Percentiles rank a stretch among this genome's conserved stretches.
Conservation (phyloP, 208 protist species). For the Leishmania amazonensis region DNA sequence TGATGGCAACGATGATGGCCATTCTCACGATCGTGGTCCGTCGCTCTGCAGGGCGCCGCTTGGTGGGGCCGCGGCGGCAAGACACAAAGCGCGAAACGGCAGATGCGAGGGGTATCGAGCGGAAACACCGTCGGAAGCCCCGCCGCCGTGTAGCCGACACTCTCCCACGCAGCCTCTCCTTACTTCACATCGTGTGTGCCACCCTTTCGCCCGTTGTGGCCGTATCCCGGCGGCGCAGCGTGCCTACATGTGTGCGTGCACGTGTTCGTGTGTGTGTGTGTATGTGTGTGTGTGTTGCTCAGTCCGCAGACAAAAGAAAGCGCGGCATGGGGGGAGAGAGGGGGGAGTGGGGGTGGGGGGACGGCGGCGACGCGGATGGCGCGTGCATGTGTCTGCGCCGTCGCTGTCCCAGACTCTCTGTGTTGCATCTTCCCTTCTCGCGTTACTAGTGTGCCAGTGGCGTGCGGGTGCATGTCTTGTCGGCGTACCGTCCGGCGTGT, state of each 20-base stretch:
- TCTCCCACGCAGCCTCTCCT: not conserved
- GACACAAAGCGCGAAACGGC: not conserved
- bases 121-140: not conserved
- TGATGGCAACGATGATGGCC: not conserved
- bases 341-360: too few species aligned
- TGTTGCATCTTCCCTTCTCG: not conserved
- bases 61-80: not conserved
- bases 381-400: not conserved
- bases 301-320: too few species aligned
- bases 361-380: not conserved
- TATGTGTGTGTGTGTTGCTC: too few species aligned
- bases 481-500: too few species aligned
- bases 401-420: not conserved
- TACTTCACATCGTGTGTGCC: not conserved
- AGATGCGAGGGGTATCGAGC: not conserved
- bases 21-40: not conserved
- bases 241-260: not conserved
- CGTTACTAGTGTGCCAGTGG: slow-evolving; percentile 14
- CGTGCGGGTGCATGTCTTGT: not conserved
- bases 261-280: too few species aligned
- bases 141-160: not conserved
- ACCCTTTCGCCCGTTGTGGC: not conserved
- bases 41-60: not conserved
- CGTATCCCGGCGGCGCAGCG: not conserved
- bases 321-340: not conserved